Base-by-base conservation (phyloP, 2,329 filamentous ascomycete species). In the Chaetomium sp. region DNA sequence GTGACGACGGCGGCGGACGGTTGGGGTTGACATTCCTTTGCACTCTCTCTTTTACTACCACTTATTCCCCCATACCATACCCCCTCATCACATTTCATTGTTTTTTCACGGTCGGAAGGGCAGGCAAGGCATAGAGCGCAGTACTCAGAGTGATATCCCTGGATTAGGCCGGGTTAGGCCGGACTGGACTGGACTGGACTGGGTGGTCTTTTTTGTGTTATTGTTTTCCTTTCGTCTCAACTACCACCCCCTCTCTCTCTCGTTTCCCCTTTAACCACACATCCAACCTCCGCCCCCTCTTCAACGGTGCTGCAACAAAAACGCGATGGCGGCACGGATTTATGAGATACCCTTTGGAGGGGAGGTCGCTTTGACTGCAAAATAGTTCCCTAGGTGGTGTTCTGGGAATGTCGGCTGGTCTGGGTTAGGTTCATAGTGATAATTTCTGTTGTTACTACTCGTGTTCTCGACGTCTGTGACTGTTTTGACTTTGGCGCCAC, bases 121-220 rank as follows among this genome's bases (percentile, higher is more conserved):
- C 54, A 33, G 58, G 58, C 45, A 65, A 35, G 57, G 55, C 59
- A 65, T 65, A 65, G 55, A 65, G 59, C 47, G 27, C 54, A 53
- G 38, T 45, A 57, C 49, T 45, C 54, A 62, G 56, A 60, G 51
- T 62, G 58, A 65, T 62, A 62, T 61, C 59, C 63, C 62, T 27
- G 33, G 45, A 50, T n/a, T 55, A 19, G 55, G 45, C 25, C 57
- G 50, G 62, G 27, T n/a, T 55, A 50, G 54, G 49, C 21, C 13
- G 49, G 54, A 35, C 4, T 51, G 47, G 47, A 19, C 21, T 25
- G 50, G 49, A 45, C 23, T 23, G 29, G 50, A 53, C 19, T 54
- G 27, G 47, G 35, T 38, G 25, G 29, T 64, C 55, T 16, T 21
- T 31, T 45, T 35, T 38, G 9, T 53, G 9, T 53, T 47, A 49